Base-by-base conservation (phyloP, 2,329 filamentous ascomycete genomes). In the Talaromyces verruculosus region DNA sequence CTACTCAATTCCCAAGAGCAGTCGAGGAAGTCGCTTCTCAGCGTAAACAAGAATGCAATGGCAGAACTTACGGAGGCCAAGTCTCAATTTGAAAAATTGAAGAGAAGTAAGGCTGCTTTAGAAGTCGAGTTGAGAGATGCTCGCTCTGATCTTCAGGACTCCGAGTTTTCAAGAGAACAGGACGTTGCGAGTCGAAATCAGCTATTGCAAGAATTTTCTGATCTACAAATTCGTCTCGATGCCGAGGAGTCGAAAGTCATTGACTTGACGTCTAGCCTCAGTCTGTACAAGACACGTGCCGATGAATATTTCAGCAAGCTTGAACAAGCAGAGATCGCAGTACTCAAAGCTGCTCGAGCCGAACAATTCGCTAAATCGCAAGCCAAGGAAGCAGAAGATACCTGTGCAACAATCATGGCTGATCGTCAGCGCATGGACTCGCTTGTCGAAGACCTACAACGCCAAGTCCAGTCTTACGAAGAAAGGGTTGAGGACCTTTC, bases 271-370 rank as follows among this genome's bases (percentile, higher is more conserved):
- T 90, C 92, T 2, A 96, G 91, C 76, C 85, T 98, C 49, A 89
- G 88, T 67, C 81, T 97, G 68, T 99, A 98, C 84, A 97, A 96
- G 84, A 88, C 87, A 69, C 89, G 94, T 51, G 91, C 94, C 3
- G 93, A 98, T 74, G 94, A 98, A 76, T 98, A 99, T 79, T 99
- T 97, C 80, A 91, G 88, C 82, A 97, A 97, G 79, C 87, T 99
- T 22, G 94, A 99, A 78, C 94, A 98, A 75, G 95, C 95, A 17
- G 94, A 99, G 77, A 96, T 98, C 70, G 89, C 93, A 0, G 93
- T 98, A 19, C 86, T 99, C 69, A 97, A 97, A 77, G 94, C 94
- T 17, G 90, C 87, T 67, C 88, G 94, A 28, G 94, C 95, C 0
- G 94, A 98, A 78, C 92, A 97, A 72, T 97, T 98, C 76, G 94